Evolutionary conservation across 2,329 filamentous ascomycete genomes (phyloP), one percentile per base, ranked within the genome.

Genomic region (Alternaria triticimaculans): DNA sequence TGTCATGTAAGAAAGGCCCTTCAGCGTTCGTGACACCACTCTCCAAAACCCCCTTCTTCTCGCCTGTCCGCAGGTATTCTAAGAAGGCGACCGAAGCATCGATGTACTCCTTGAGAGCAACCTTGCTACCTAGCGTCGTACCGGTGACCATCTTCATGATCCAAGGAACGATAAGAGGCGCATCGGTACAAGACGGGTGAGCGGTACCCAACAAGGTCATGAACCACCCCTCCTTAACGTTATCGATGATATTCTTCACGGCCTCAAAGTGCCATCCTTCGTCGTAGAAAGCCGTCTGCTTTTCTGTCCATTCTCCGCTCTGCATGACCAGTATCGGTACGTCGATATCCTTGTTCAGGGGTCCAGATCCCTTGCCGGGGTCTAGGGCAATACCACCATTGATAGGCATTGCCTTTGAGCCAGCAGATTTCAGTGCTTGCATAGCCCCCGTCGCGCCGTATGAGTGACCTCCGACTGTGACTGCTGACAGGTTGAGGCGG

Each of bases 141-240:
- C 88, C 87, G 0, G 89, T 90, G 0, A 87, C 87, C 80, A 87
- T 86, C 60, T 86, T 84, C 48, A 91, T 81, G 26, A 91, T 79
- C 55, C 85, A 78, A 0, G 89, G 89, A 64, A 90, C 85, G 8
- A 92, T 83, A 3, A 91, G 80, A 0, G 89, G 88, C 15, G 89
- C 89, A 71, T 91, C 89, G 0, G 89, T 90, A 20, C 90, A 87
- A 10, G 85, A 87, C 0, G 89, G 88, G 70, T 92, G 89, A 0
- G 87, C 76, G 80, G 74, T 73, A 26, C 77, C 77, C 68, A 69
- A 75, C 72, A 81, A 68, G 1, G 82, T 84, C 71, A 82, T 76
- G 67, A 84, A 83, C 82, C 82, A 84, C 77, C 58, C 84, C 77
- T 62, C 79, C 68, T 65, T 85, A 78, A 50, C 86, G 80, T 62